These are phyloP conservation scores for Buxus sempervirens DNA, from an alignment of 164 flowering plant genomes.

Conservation along the genomic window DNA sequence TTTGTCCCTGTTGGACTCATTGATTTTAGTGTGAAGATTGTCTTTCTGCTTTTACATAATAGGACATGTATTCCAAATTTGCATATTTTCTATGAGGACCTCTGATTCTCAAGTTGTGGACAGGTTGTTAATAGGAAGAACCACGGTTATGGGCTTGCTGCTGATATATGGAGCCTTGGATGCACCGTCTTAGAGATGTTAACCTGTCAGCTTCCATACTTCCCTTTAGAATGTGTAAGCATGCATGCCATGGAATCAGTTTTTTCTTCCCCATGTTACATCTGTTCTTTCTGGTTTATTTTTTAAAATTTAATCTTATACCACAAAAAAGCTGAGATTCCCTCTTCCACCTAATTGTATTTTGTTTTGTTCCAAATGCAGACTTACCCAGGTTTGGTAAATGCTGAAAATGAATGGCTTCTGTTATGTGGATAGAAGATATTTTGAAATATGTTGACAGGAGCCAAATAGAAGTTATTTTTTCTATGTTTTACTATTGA, in stretches of 20 bases:
- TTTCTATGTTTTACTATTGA: no score
- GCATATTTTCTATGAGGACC: not conserved
- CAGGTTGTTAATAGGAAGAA: slow-evolving; percentile 72
- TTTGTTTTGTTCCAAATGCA: not conserved
- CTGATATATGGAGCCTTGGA: slow-evolving; percentile 99
- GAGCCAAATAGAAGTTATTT: no score
- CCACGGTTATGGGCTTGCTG: slow-evolving; percentile 81
- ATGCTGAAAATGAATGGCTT: not conserved
- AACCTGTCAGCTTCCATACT: slow-evolving; percentile 69
- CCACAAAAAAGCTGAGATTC: not conserved
- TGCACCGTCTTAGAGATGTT: slow-evolving; percentile 97
- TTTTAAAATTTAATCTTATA: not conserved
- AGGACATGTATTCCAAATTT: not conserved
- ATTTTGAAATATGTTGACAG: no score
- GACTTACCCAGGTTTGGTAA: not conserved
- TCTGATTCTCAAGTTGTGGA: slow-evolving; percentile 12
- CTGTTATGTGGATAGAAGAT: no score
- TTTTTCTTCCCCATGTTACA: not conserved
- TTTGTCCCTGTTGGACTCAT: no score
- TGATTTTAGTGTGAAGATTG: no score
- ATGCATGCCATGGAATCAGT: not conserved
- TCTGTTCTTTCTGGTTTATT: not conserved
- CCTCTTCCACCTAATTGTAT: not conserved
- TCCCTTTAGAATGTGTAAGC: slow-evolving; percentile 70
- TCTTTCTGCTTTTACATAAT: not conserved